Evolutionary conservation across 2,329 filamentous ascomycete genomes (phyloP).

Genomic region (Cladosporium halotolerans): DNA sequence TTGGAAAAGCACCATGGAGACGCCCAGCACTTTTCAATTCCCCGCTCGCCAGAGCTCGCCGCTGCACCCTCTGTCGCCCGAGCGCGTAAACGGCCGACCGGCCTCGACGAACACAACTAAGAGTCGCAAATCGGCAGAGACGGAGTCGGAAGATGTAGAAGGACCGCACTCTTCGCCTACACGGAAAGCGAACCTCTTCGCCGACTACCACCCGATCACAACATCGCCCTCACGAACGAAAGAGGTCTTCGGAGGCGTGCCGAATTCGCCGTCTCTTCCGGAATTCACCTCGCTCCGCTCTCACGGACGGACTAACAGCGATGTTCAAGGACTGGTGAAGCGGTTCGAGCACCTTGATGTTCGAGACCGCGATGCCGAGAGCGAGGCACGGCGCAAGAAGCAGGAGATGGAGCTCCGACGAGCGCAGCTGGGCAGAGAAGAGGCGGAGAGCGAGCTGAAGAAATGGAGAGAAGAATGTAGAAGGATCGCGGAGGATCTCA

Average conservation of each 20-base stretch:
- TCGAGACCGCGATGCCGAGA: conserved; percentile 39
- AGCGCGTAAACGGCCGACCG: conserved; percentile 51
- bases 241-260: conserved; percentile 17
- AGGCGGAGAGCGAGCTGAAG: conserved; percentile 63
- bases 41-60: conserved; percentile 48
- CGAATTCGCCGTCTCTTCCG: conserved; percentile 28
- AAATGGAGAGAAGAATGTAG: conserved; percentile 56
- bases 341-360: conserved; percentile 65
- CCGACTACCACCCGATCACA: conserved; percentile 23
- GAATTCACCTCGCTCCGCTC: conserved; percentile 24
- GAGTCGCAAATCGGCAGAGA: conserved; percentile 32
- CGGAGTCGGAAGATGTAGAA: conserved; percentile 7
- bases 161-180: conserved; percentile 28
- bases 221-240: conserved; percentile 12
- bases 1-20: conserved; percentile 27
- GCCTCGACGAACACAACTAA: conserved; percentile 32
- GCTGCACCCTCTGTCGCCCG: conserved; percentile 56
- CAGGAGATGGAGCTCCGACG: conserved; percentile 40
- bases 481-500: conserved; percentile 51
- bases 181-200: conserved; percentile 26
- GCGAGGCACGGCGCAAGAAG: conserved; percentile 35
- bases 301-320: conserved; percentile 51
- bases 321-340: conserved; percentile 55
- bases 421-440: conserved; percentile 48
- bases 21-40: conserved; percentile 43